Percentiles rank a stretch among this genome's conserved stretches.
These are phyloP conservation scores for Starmerella potacharoeniae DNA, from an alignment of 805 yeast species.

Conservation along the genomic window DNA sequence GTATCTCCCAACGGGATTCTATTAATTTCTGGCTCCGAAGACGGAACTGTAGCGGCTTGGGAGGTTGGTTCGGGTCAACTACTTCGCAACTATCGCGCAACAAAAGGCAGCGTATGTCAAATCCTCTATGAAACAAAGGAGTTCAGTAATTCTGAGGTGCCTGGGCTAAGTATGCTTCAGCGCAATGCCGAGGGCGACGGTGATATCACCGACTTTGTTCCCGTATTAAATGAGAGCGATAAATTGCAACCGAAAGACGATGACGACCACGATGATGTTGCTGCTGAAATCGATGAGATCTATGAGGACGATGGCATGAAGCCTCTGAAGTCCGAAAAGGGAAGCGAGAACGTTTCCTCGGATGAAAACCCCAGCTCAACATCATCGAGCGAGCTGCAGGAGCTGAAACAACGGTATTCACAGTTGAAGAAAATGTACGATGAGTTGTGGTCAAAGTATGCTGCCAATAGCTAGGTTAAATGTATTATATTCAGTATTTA, in stretches of 20 bases:
- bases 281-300: neutral
- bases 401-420: slow-evolving; percentile 13
- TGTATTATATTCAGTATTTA: neutral
- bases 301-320: neutral
- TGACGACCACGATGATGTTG: neutral
- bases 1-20: slow-evolving; percentile 66
- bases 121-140: slow-evolving; percentile 9
- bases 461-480: neutral
- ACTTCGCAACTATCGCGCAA: slow-evolving; percentile 22
- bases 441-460: slow-evolving; percentile 22
- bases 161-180: slow-evolving; percentile 24
- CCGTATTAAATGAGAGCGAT: neutral
- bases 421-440: slow-evolving; percentile 24
- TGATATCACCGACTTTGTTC: slow-evolving; percentile 9
- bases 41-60: slow-evolving; percentile 55
- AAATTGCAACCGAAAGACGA: neutral
- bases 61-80: slow-evolving; percentile 40
- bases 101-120: slow-evolving; percentile 20
- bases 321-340: neutral
- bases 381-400: slow-evolving; percentile 5
- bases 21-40: slow-evolving; percentile 59
- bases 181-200: slow-evolving; percentile 17
- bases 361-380: neutral
- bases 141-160: slow-evolving; percentile 6
- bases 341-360: neutral